Conservation (phyloP, 768 basidiomycete genomes). For the Trametes meyenii region DNA sequence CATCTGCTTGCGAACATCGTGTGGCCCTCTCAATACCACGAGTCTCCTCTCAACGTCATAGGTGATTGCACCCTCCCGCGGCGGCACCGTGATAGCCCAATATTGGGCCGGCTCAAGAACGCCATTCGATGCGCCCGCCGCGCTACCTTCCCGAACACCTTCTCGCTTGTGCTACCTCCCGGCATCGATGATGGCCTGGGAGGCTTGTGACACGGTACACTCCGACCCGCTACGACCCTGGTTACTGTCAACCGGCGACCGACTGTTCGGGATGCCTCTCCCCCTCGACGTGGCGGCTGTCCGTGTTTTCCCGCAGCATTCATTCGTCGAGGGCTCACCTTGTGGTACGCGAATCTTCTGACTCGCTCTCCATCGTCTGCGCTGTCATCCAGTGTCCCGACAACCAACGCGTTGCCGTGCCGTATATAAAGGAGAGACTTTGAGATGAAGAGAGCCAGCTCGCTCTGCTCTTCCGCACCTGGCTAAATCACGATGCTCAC, state of each 20-base stretch:
- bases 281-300: conserved; percentile 2
- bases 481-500: conserved; percentile 13
- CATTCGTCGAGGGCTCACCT: conserved; percentile 1
- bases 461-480: conserved; percentile 1
- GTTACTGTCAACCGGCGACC: conserved; percentile 14
- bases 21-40: background rate
- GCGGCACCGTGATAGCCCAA: background rate
- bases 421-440: conserved; percentile 12
- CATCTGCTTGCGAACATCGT: background rate
- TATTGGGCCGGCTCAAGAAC: conserved; percentile 4
- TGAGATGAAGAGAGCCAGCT: conserved; percentile 1
- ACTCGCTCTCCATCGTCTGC: background rate
- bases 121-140: background rate
- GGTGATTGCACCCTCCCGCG: background rate
- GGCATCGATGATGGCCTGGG: background rate
- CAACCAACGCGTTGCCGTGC: background rate
- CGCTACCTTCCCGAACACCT: background rate
- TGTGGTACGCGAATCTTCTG: conserved; percentile 13
- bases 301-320: conserved; percentile 20
- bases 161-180: background rate
- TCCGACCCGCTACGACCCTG: background rate
- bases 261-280: conserved; percentile 8
- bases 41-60: conserved; percentile 1
- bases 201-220: conserved; percentile 7
- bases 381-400: background rate